Conservation (phyloP, 495 filamentous ascomycete genomes). For the Aspergillus indologenus region DNA sequence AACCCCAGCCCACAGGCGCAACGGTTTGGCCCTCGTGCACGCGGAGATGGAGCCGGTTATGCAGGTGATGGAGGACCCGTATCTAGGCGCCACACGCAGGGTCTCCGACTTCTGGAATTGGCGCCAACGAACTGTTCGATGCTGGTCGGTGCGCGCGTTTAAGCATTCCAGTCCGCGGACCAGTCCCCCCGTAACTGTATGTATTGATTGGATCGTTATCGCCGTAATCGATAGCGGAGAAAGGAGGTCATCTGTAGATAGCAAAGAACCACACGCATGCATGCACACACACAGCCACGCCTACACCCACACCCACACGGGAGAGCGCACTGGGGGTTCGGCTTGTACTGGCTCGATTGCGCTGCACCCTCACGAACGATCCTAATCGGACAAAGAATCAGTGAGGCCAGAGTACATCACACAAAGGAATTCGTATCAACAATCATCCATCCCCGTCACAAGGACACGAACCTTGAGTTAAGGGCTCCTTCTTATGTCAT, state of each 20-base stretch:
- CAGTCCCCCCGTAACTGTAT: conserved; percentile 5
- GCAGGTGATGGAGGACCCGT: conserved; percentile 40
- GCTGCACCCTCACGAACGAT: neutral
- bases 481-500: conserved; percentile 18
- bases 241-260: conserved; percentile 1
- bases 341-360: neutral
- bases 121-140: conserved; percentile 11
- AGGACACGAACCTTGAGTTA: conserved; percentile 12
- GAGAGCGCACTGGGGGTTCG: neutral
- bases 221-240: neutral
- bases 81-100: conserved; percentile 34
- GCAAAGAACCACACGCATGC: neutral
- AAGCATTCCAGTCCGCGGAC: conserved; percentile 30
- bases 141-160: conserved; percentile 29
- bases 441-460: neutral
- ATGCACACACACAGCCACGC: too few relatives aligned
- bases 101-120: conserved; percentile 34
- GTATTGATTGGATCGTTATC: conserved; percentile 1
- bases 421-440: neutral
- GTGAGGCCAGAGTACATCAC: neutral
- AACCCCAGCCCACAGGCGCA: conserved; percentile 25
- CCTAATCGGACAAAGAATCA: neutral
- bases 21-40: conserved; percentile 22
- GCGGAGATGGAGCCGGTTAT: conserved; percentile 36
- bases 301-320: neutral